phyloP scores from a whole-genome alignment of 495 filamentous ascomycete species.

The Lentithecium fluviatile region DNA sequence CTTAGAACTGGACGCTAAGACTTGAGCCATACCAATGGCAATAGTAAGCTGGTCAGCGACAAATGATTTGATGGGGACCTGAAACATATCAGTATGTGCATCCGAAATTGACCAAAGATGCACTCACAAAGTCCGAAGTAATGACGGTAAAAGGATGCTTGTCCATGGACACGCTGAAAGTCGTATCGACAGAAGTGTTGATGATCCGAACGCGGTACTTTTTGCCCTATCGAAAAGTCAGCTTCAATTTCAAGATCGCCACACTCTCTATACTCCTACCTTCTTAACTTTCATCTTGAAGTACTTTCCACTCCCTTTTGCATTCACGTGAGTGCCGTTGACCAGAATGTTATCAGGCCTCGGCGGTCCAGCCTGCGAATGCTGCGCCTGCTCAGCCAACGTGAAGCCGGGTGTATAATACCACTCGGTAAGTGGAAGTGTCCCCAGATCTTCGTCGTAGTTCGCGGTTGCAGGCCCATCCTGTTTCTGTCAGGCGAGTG shows the following conservation, averaged over 20 bases:
- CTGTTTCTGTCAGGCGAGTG: background rate
- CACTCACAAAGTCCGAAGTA: conserved; percentile 38
- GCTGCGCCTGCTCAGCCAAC: conserved; percentile 30
- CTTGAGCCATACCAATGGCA: conserved; percentile 34
- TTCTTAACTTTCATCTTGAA: conserved; percentile 34
- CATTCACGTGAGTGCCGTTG: conserved; percentile 42
- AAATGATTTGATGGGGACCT: conserved; percentile 40
- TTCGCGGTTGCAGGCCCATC: conserved; percentile 43
- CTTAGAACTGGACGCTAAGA: background rate
- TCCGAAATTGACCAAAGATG: background rate
- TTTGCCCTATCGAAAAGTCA: conserved; percentile 37
- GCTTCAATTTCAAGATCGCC: too few species aligned
- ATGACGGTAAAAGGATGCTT: conserved; percentile 42
- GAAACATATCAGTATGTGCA: background rate
- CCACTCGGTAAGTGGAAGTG: conserved; percentile 41
- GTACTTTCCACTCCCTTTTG: conserved; percentile 37
- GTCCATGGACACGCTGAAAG: conserved; percentile 42
- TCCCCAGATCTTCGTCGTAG: conserved; percentile 44
- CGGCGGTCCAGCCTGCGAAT: conserved; percentile 35
- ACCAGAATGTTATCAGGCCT: conserved; percentile 40
- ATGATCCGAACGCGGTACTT: conserved; percentile 43
- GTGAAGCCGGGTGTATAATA: conserved; percentile 38
- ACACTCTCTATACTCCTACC: too few species aligned
- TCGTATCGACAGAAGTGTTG: conserved; percentile 41
- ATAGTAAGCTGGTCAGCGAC: conserved; percentile 34